phyloP scores from a whole-genome alignment of 1,284 basidiomycete genomes.

The Trametes sp. region DNA sequence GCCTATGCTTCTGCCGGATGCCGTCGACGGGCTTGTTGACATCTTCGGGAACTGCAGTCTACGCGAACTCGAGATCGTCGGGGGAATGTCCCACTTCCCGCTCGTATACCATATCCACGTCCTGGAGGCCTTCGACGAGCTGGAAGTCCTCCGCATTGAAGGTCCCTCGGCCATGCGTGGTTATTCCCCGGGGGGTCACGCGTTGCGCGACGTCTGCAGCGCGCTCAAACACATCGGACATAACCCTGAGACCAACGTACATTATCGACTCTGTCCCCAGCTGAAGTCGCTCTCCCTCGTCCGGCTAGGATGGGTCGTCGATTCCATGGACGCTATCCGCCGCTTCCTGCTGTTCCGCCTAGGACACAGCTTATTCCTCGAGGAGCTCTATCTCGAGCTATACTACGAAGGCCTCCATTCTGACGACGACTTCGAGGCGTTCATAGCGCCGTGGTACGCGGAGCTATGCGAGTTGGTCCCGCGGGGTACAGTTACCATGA shows the following conservation, averaged over 20 bases:
- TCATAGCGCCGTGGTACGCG: neutral
- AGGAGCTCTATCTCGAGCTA: neutral
- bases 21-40: neutral
- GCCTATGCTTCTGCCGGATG: neutral
- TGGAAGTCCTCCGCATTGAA: neutral
- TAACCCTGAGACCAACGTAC: neutral
- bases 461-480: slow-evolving; percentile 1
- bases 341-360: neutral
- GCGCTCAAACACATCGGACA: neutral
- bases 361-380: neutral
- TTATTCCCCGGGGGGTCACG: neutral
- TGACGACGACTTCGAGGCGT: neutral
- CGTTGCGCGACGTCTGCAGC: neutral
- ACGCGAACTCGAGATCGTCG: neutral
- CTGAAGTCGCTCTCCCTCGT: neutral
- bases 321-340: neutral
- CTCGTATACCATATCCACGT: too few species aligned
- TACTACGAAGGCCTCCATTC: neutral
- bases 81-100: neutral
- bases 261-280: neutral
- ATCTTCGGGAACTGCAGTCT: neutral
- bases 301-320: neutral
- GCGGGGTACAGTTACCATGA: neutral
- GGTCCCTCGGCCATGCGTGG: neutral
- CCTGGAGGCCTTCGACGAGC: neutral